Conservation (phyloP, 2,329 filamentous ascomycete species). For the Sporothrix schenckii region DNA sequence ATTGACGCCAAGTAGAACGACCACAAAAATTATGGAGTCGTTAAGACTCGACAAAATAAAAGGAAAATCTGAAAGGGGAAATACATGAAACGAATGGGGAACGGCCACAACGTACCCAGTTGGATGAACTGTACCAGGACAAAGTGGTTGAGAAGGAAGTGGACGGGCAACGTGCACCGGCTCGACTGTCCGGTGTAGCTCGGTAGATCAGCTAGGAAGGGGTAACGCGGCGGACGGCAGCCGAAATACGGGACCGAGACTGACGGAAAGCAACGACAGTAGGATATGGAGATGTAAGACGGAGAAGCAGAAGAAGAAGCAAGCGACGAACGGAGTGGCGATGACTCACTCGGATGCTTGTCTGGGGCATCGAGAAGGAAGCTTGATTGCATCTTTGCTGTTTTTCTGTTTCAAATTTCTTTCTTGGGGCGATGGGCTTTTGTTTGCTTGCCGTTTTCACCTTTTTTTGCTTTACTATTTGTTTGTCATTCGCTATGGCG, state of each 20-base stretch:
- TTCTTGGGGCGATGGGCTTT: neutral
- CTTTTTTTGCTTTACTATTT: neutral
- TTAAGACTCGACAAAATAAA: neutral
- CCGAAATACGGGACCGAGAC: constrained; percentile 22
- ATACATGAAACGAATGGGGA: neutral
- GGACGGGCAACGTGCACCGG: neutral
- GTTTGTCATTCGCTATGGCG: neutral
- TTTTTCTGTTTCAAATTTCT: neutral
- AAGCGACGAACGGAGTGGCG: neutral
- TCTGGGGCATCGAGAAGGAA: constrained; percentile 11
- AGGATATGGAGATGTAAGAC: too few relatives aligned
- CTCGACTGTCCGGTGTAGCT: neutral
- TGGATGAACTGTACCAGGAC: neutral
- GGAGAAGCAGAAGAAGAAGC: neutral
- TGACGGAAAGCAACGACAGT: neutral
- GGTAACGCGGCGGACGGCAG: constrained; percentile 13
- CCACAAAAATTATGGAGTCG: neutral
- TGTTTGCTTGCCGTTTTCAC: neutral
- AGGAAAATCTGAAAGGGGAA: neutral
- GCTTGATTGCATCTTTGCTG: neutral
- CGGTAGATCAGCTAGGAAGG: constrained; percentile 20
- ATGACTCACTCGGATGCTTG: constrained; percentile 18
- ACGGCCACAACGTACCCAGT: neutral
- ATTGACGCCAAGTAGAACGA: neutral
- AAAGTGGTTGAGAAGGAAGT: neutral